Evolutionary conservation across 805 yeast genomes (phyloP).

Genomic region (Hanseniaspora hatyaiensis): DNA sequence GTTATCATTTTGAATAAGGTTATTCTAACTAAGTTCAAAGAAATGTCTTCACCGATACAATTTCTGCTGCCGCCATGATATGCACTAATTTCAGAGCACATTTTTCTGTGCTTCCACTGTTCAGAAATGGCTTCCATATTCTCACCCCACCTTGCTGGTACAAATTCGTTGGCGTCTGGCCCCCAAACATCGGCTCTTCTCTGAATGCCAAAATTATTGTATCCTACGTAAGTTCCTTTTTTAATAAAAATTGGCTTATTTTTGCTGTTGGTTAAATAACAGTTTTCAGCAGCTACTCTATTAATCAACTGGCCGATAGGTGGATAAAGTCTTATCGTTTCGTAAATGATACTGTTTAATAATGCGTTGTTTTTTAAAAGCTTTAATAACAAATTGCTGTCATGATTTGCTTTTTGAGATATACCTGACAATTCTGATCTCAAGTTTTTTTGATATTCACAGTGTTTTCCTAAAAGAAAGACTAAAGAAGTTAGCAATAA

Average conservation of each 20-base stretch:
- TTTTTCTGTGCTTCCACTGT: constrained; percentile 36
- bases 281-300: constrained; percentile 35
- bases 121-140: constrained; percentile 30
- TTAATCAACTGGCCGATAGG: constrained; percentile 49
- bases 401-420: neutral
- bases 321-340: constrained; percentile 41
- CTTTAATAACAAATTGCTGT: neutral
- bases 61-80: constrained; percentile 53
- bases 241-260: constrained; percentile 34
- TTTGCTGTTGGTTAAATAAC: neutral
- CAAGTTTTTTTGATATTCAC: constrained; percentile 28
- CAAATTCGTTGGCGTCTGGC: constrained; percentile 33
- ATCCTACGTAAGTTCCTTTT: constrained; percentile 42
- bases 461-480: constrained; percentile 36
- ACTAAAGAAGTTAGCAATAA: constrained; percentile 38
- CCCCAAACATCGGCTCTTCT: constrained; percentile 39
- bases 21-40: constrained; percentile 36
- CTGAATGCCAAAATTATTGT: constrained; percentile 43
- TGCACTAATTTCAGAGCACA: constrained; percentile 37
- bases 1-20: constrained; percentile 32
- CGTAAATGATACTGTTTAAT: constrained; percentile 27
- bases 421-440: constrained; percentile 21
- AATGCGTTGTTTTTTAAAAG: neutral
- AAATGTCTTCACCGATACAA: constrained; percentile 50
- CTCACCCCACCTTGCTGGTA: constrained; percentile 44